Conservation (phyloP, 1,139 yeast genomes). For the Suhomyces taliae region DNA sequence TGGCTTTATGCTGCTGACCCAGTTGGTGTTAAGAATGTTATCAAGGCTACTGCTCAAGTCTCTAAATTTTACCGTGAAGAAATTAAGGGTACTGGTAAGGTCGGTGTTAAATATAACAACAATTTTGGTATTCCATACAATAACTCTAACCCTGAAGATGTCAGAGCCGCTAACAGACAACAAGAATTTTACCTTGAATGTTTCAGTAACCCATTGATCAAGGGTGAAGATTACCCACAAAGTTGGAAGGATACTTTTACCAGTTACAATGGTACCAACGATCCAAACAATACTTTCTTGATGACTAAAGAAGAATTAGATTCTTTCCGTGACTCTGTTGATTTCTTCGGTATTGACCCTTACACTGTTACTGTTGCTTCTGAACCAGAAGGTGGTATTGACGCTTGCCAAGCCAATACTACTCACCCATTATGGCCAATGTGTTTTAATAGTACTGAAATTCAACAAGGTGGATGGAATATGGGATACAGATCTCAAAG, state of each 20-base stretch:
- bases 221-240: slow-evolving; percentile 33
- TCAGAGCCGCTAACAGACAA: slow-evolving; percentile 27
- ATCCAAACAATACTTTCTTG: slow-evolving; percentile 11
- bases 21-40: slow-evolving; percentile 26
- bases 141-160: slow-evolving; percentile 17
- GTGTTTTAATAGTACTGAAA: slow-evolving; percentile 19
- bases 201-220: slow-evolving; percentile 31
- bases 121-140: slow-evolving; percentile 22
- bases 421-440: slow-evolving; percentile 20
- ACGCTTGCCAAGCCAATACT: slow-evolving; percentile 18
- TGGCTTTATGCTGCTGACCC: slow-evolving; percentile 19
- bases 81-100: slow-evolving; percentile 25
- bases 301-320: slow-evolving; percentile 27
- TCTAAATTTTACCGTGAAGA: slow-evolving; percentile 29
- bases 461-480: slow-evolving; percentile 27
- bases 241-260: slow-evolving; percentile 22
- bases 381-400: slow-evolving; percentile 22
- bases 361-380: slow-evolving; percentile 29
- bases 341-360: slow-evolving; percentile 37
- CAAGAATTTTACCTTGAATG: slow-evolving; percentile 28
- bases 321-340: slow-evolving; percentile 23
- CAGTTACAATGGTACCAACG: slow-evolving; percentile 9
- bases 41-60: slow-evolving; percentile 29
- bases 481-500: slow-evolving; percentile 28
- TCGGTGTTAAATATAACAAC: slow-evolving; percentile 22